Evolutionary conservation across 176 grass and related monocot species (phyloP), one percentile per base, ranked within the genome.

Genomic region (Avena atlantica): DNA sequence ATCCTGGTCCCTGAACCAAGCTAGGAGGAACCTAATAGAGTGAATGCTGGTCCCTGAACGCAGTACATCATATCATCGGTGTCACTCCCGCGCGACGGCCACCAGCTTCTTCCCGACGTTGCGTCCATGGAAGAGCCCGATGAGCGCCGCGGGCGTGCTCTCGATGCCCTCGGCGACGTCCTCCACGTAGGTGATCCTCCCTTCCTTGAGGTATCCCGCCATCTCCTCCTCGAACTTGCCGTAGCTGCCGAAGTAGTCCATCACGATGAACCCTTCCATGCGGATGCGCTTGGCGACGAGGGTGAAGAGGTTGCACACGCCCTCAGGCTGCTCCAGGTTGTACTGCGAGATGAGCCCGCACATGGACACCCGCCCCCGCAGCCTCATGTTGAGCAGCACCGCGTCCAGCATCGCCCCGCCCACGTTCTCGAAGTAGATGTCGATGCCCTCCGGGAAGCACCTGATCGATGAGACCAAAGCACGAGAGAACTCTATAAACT

Each of bases 351-450:
- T 83, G 88, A 94, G 86, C 25, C 92, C 95, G 9, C 95, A 97
- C 5, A 91, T 82, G 0, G 92, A 89, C 64, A 97, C 80, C 6
- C 95, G 90, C 3, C 95, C 90, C 0, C 88, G 84, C 7, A 29
- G 20, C 55, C 92, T 50, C 95, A 97, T 97, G 87, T 92, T 94
- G 61, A 86, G 74, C 3, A 97, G 85, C 56, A 87, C 95, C 0
- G 92, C 95, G 64, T 97, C 90, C 9, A 97, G 88, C 92, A 91
- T 93, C 3, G 50, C 19, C 0, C 95, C 95, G 8, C 92, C 95
- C 8, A 97, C 89, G 25, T 97, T 97, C 37, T 97, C 95, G 13
- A 94, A 97, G 90, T 97, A 94, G 86, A 94, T 94, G 67, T 97
- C 95, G 37, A 97, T 91, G 17, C 95, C 95, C 49, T 92, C 72